Evolutionary conservation across 1,139 yeast species (phyloP).

Genomic region (Yamadazyma songkhlaensis): DNA sequence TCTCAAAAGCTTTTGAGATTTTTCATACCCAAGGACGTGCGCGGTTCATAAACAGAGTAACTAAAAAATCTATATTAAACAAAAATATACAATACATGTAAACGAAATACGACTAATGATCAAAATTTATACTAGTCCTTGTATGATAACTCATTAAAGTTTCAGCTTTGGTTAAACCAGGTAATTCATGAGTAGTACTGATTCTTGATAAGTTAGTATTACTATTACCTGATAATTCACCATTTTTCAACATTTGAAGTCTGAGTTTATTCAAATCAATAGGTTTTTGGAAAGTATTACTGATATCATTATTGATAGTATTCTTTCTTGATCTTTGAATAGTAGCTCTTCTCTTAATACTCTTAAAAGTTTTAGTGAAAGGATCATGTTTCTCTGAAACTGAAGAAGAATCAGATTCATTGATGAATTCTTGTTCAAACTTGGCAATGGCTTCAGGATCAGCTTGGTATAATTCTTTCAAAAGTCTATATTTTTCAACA

Average conservation of each 20-base stretch:
- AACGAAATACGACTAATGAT: constrained; percentile 5
- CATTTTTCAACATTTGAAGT: constrained; percentile 39
- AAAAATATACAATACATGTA: constrained; percentile 4
- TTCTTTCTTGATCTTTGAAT: constrained; percentile 30
- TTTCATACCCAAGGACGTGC: too few relatives aligned
- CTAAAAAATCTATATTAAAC: constrained; percentile 1
- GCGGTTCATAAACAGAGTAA: too few relatives aligned
- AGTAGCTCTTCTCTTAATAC: constrained; percentile 31
- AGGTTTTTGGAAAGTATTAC: constrained; percentile 32
- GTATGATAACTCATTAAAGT: constrained; percentile 45
- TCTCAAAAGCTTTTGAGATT: too few relatives aligned
- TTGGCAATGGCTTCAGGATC: constrained; percentile 36
- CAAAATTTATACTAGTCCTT: constrained; percentile 34
- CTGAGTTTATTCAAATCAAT: constrained; percentile 37
- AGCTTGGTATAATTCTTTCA: constrained; percentile 31
- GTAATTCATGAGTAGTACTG: constrained; percentile 46
- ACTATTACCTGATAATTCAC: constrained; percentile 35
- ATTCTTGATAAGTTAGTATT: constrained; percentile 38
- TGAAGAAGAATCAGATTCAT: constrained; percentile 5
- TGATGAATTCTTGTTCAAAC: constrained; percentile 24
- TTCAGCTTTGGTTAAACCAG: constrained; percentile 52
- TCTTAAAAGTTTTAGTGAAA: constrained; percentile 31
- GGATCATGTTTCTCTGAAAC: constrained; percentile 14
- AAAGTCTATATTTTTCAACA: constrained; percentile 41
- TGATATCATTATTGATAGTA: constrained; percentile 21